Conservation (phyloP, 441 rosid genomes). For the Hura crepitans region DNA sequence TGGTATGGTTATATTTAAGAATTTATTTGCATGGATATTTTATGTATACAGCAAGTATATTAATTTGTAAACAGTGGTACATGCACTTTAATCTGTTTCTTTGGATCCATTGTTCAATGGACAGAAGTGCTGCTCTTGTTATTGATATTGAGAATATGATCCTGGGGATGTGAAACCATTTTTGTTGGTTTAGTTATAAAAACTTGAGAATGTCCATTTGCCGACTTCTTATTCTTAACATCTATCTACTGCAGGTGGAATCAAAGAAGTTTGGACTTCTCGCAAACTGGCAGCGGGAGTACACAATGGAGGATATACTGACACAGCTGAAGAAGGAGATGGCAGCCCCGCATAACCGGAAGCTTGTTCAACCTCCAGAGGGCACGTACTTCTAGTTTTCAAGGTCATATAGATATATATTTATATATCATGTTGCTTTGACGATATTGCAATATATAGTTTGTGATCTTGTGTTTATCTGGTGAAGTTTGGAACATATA, state of each 20-base stretch:
- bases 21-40: no score
- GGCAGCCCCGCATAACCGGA: slow-evolving; percentile 90
- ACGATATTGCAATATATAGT: slow-evolving; percentile 43
- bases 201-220: neutral
- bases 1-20: no score
- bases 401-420: slow-evolving; percentile 26
- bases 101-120: neutral
- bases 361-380: slow-evolving; percentile 98
- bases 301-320: slow-evolving; percentile 93
- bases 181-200: neutral
- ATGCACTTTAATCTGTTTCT: neutral
- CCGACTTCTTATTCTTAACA: slow-evolving; percentile 17
- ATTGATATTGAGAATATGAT: no score
- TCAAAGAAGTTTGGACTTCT: slow-evolving; percentile 82
- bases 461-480: slow-evolving; percentile 44
- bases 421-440: slow-evolving; percentile 29
- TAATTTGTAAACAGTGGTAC: neutral
- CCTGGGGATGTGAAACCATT: neutral
- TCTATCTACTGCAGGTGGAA: slow-evolving; percentile 59
- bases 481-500: slow-evolving; percentile 39
- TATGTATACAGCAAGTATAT: no score
- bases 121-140: no score
- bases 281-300: slow-evolving; percentile 92
- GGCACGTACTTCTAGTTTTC: slow-evolving; percentile 84
- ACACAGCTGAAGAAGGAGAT: slow-evolving; percentile 96